Conservation (phyloP, 2,329 filamentous ascomycete species). For the Hymenoscyphus albidus region DNA sequence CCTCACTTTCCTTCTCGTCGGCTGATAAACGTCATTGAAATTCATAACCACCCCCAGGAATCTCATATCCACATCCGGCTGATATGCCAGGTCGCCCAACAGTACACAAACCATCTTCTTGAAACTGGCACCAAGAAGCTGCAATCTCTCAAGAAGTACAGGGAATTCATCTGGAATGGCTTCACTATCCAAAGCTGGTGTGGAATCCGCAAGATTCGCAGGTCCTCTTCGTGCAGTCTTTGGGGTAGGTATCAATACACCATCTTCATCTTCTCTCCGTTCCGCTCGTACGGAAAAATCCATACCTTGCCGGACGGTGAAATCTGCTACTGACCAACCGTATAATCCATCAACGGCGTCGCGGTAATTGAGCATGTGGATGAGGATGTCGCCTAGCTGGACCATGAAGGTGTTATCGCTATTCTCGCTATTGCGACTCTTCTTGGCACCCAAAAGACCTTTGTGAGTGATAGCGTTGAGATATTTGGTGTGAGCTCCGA, state of each 20-base stretch:
- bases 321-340: constrained; percentile 91
- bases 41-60: constrained; percentile 98
- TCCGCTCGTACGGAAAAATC: constrained; percentile 61
- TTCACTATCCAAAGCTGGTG: constrained; percentile 30
- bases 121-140: constrained; percentile 72
- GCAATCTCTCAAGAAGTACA: constrained; percentile 69
- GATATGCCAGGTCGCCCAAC: constrained; percentile 85
- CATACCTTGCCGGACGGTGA: constrained; percentile 83
- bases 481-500: constrained; percentile 85
- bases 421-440: constrained; percentile 41
- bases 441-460: constrained; percentile 76
- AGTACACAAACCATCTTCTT: constrained; percentile 72
- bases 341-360: constrained; percentile 93
- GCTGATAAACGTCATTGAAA: constrained; percentile 95
- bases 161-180: constrained; percentile 61
- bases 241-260: constrained; percentile 26
- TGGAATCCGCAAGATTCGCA: constrained; percentile 27
- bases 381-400: constrained; percentile 88
- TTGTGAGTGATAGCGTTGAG: constrained; percentile 94
- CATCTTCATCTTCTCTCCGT: constrained; percentile 35
- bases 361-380: constrained; percentile 89
- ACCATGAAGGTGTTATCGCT: constrained; percentile 75
- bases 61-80: constrained; percentile 90
- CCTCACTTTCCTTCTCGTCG: constrained; percentile 54
- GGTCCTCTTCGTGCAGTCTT: constrained; percentile 31